Evolutionary conservation across 768 basidiomycete species (phyloP).

Genomic region (Krasilnikovozyma curviuscula): DNA sequence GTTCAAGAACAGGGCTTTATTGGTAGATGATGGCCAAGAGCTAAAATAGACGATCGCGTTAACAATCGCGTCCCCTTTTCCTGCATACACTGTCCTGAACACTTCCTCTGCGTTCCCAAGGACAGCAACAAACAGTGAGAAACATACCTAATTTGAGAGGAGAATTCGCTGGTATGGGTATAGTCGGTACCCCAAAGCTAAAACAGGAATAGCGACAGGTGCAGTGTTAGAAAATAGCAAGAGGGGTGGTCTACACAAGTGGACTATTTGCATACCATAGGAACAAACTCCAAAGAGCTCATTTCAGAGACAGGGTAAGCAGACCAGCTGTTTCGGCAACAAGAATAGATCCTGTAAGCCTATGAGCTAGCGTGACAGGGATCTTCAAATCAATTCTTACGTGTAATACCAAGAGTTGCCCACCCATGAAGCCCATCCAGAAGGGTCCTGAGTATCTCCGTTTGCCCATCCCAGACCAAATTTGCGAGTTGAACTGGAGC

Average conservation of each 20-base stretch:
- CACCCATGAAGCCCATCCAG: background rate
- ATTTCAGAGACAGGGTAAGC: constrained; percentile 7
- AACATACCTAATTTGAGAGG: background rate
- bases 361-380: background rate
- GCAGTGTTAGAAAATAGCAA: background rate
- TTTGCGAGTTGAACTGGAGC: constrained; percentile 2
- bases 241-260: background rate
- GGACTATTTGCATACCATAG: constrained; percentile 5
- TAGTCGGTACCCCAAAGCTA: no score
- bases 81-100: no score
- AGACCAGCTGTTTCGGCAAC: constrained; percentile 7
- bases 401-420: constrained; percentile 11
- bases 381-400: background rate
- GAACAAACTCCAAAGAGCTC: constrained; percentile 6
- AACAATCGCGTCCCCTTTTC: no score
- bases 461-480: constrained; percentile 11
- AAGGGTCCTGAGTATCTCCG: constrained; percentile 5
- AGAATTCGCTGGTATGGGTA: background rate
- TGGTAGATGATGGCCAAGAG: no score
- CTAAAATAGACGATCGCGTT: no score
- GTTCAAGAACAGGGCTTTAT: constrained; percentile 12
- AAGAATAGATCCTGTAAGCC: background rate
- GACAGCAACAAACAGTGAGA: no score
- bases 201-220: background rate
- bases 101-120: no score